Evolutionary conservation across 345 rosid genomes (phyloP), one percentile per base, ranked within the genome.

Genomic region (Ceriops tagal): DNA sequence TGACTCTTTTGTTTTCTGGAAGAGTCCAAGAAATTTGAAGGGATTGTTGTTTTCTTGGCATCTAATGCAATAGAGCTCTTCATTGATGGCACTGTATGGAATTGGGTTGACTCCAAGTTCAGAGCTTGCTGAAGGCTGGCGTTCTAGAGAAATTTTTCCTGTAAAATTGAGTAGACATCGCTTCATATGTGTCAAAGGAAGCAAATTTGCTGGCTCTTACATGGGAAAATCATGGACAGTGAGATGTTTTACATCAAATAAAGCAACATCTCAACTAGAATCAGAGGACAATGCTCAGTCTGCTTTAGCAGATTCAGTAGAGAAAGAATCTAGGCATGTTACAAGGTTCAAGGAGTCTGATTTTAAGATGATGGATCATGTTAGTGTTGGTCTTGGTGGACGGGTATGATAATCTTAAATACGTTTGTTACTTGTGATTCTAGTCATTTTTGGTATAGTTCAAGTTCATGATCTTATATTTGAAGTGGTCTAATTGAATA

Each of bases 381-480:
- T 91, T 71, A 93, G 97, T 71, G 64, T 80, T 53, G 98, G 98
- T 76, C 95, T 91, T 75, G 89, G 89, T 6, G 96, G 97, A 24
- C 79, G 92, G 91, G 98, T 93, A 88, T 67, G 82, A 27, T 43
- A 53, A 52, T 43, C 47, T 39, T 53, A 3, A 65, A 57, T 55
- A 20, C 52, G 5, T 20, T 61, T 22, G 3, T 22, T 5, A 26
- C 61, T 18, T 56, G 11, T 46, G 22, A 68, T 11, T 28, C 28
- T 30, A 18, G 47, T 9, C 55, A 19, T 24, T 37, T 7, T 71
- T 18, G 28, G 32, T 13, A 7, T 18, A 22, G 28, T 10, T 26
- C 15, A 5, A 11, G 13, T 27, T 11, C 49, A 3, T 13, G 26
- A 22, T 3, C 34, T 24, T 53, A 28, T 31, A n/a, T 53, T 64